These are phyloP conservation scores for Geotrichum ghanense DNA, from an alignment of 805 yeast genomes.

Conservation along the genomic window DNA sequence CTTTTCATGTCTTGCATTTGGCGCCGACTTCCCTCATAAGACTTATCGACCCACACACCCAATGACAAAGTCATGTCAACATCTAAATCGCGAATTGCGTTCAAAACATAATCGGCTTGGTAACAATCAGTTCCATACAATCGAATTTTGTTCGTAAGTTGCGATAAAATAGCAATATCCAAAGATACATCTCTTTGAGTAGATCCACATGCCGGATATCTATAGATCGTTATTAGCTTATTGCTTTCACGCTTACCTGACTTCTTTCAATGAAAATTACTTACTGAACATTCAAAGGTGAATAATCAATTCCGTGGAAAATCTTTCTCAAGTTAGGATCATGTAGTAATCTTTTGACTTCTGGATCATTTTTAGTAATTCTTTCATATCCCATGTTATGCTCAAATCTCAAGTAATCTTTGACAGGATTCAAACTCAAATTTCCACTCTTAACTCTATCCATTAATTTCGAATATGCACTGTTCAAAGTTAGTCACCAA, in stretches of 20 bases:
- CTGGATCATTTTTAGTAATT: conserved; percentile 12
- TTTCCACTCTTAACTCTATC: neutral
- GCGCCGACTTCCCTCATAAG: conserved; percentile 32
- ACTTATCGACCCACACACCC: conserved; percentile 51
- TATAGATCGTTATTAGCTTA: neutral
- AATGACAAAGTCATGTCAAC: conserved; percentile 46
- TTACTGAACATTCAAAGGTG: conserved; percentile 41
- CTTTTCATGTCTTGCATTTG: conserved; percentile 37
- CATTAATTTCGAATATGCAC: neutral
- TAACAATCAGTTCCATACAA: conserved; percentile 53
- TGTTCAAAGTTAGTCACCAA: neutral
- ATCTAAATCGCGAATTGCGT: conserved; percentile 38
- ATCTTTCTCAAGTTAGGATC: conserved; percentile 25
- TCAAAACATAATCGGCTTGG: conserved; percentile 41
- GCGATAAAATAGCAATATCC: conserved; percentile 48
- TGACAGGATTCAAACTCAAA: neutral
- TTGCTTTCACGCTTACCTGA: neutral
- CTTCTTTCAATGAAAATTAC: neutral
- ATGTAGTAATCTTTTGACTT: conserved; percentile 29
- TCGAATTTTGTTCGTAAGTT: conserved; percentile 45
- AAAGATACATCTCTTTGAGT: conserved; percentile 36
- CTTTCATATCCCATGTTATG: conserved; percentile 1
- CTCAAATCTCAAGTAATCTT: neutral
- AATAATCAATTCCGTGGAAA: conserved; percentile 49
- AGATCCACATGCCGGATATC: conserved; percentile 41